Evolutionary conservation across 768 basidiomycete species (phyloP), one percentile per base, ranked within the genome.

Genomic region (Tylopilus vinaceipallidus): DNA sequence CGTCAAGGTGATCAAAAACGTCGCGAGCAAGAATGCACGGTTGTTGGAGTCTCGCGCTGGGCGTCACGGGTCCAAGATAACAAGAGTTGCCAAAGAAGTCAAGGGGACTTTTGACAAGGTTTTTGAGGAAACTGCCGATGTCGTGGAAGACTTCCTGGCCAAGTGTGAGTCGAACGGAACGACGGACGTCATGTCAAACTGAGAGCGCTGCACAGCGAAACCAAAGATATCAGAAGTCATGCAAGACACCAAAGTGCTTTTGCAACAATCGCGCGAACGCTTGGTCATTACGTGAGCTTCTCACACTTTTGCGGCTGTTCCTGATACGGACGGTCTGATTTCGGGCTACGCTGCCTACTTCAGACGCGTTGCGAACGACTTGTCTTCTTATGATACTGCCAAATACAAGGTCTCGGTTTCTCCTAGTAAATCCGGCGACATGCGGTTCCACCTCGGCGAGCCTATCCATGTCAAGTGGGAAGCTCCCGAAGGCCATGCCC

Each of bases 101-200:
- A 88, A 86, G 59, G 95, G 92, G 13, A 95, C 91, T 0, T 87
- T 98, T 62, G 94, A 95, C 54, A 95, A 94, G 69, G 95, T 97
- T 17, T 92, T 91, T 55, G 92, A 94, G 56, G 93, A 95, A 66
- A 93, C 95, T 8, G 84, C 89, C 0, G 92, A 95, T 46, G 91
- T 80, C 14, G 83, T 98, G 14, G 95, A 98, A 67, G 95, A 97
- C 44, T 94, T 98, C 68, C 69, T 98, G 51, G 86, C 86, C 1
- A 90, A 85, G 65, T 95, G 94, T 97, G 63, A 60, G 88, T 70
- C 42, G 20, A 13, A 10, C 37, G 2, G 24, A 5, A 3, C 45
- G 6, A 10, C 44, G 6, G n/a, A 30, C 32, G 41, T 27, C 34
- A 24, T 29, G 30, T 49, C 40, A 42, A 20, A 26, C 30, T 63